Evolutionary conservation across 176 grass and related monocot genomes (phyloP).

Genomic region (Hordeum vulgare): MorexV3_pseudomolecules_assembly NC_058520.1:535011646-535012145

Average conservation of each 20-base stretch:
- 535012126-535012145: constrained; percentile 35
- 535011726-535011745: not conserved
- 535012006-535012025: constrained; percentile 67
- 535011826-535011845: not conserved
- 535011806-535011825: constrained; percentile 21
- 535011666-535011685: not conserved
- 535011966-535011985: constrained; percentile 24
- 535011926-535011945: constrained; percentile 37
- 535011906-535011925: constrained; percentile 49
- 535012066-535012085: constrained; percentile 57
- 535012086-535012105: constrained; percentile 57
- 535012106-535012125: constrained; percentile 41
- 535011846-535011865: constrained; percentile 36
- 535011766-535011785: not conserved
- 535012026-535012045: constrained; percentile 29
- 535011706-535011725: not conserved
- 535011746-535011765: not conserved
- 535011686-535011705: not conserved
- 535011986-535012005: constrained; percentile 40
- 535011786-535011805: not conserved
- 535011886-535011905: constrained; percentile 35
- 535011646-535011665: not conserved
- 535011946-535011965: constrained; percentile 48
- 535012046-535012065: constrained; percentile 51
- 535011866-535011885: constrained; percentile 37